phyloP scores from a whole-genome alignment of 2,329 filamentous ascomycete genomes.

The Aspergillus niger region DNA sequence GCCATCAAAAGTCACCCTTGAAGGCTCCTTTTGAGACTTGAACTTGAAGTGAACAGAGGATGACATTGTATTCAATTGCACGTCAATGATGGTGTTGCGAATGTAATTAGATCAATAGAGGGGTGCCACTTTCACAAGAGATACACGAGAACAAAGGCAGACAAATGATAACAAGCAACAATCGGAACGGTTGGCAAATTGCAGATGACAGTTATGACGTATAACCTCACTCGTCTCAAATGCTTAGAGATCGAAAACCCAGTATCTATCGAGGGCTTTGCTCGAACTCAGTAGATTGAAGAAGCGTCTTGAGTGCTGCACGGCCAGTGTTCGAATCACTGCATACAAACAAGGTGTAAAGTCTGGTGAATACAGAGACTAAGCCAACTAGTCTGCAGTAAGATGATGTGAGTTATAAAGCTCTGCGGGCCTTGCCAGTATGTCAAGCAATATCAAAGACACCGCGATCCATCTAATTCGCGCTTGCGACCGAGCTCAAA shows the following conservation, averaged over 20 bases:
- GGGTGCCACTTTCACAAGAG: constrained; percentile 29
- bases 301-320: constrained; percentile 31
- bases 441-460: constrained; percentile 19
- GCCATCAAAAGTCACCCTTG: constrained; percentile 93
- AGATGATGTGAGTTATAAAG: constrained; percentile 17
- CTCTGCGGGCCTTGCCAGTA: constrained; percentile 19
- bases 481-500: neutral
- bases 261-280: constrained; percentile 30
- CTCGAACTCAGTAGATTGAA: constrained; percentile 29
- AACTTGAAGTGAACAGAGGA: constrained; percentile 99
- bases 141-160: constrained; percentile 28
- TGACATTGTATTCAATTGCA: constrained; percentile 67
- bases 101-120: constrained; percentile 34
- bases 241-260: constrained; percentile 26
- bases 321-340: constrained; percentile 31
- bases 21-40: constrained; percentile 96
- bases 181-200: constrained; percentile 19
- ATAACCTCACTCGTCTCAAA: constrained; percentile 19
- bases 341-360: constrained; percentile 37
- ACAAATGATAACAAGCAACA: constrained; percentile 20
- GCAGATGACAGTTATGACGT: constrained; percentile 22
- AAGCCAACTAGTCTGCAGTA: constrained; percentile 23
- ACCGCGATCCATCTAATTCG: constrained; percentile 13
- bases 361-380: constrained; percentile 34
- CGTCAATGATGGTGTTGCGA: constrained; percentile 29